Base-by-base conservation (phyloP, 2,329 filamentous ascomycete species). In the Fusarium poae region DNA sequence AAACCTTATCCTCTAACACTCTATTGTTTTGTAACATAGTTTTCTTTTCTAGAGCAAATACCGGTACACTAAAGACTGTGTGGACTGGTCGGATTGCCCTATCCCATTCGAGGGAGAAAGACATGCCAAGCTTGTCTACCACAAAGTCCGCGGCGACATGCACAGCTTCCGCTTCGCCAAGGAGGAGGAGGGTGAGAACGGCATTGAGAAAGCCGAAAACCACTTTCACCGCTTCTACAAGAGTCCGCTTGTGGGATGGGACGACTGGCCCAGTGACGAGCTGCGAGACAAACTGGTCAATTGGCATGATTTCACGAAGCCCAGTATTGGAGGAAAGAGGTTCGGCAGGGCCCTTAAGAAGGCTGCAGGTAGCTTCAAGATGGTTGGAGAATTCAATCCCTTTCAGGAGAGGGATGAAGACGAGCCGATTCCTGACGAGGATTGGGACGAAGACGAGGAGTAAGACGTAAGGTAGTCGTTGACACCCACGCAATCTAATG, bases 131-230 rank as follows among this genome's bases (percentile, higher is more conserved):
- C 13, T 51, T 13, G 51, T 54, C 16, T 54, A 54, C 5, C 51
- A 54, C 21, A 45, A 45, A 34, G 37, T 30, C 3, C 18, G 11
- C 4, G n/a, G 15, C 3, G 49, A 42, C 10, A 5, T 45, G 18
- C 51, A 54, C 23, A 32, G 29, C 23, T 34, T 54, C 15, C 51
- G 51, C 18, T 54, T 54, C 21, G 51, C 51, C 18, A 53, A 34
- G 20, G n/a, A 20, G 0, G 35, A 37, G n/a, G n/a, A 37, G 3
- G n/a, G 35, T 18, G 29, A 18, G 23, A 30, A 6, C 16, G n/a
- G 44, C 4, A 25, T 54, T n/a, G 39, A 44, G 30, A 12, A 45
- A 12, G 20, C 51, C 0, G 51, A 54, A n/a, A 54, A 54, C 13
- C 20, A 20, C 5, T 34, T 44, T 25, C 13, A 10, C 18, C 18